Evolutionary conservation across 352 stramenopile genomes (phyloP), one percentile per base, ranked within the genome.

Genomic region (Pythium apleroticum): DNA sequence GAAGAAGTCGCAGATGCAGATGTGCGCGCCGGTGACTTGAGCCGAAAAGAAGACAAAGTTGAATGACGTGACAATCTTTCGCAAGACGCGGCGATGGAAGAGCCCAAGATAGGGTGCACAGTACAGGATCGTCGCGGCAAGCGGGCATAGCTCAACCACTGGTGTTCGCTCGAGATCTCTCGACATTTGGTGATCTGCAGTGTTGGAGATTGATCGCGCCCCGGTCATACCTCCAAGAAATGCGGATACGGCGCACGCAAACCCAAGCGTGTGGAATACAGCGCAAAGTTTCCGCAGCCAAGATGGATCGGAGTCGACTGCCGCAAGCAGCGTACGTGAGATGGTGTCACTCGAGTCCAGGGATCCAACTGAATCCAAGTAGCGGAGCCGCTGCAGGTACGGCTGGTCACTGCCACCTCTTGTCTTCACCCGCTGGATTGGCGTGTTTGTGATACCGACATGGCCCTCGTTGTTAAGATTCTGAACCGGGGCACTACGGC

Each of bases 1-100:
- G 9, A 69, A 58, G 17, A 73, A 65, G 50, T 65, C 66, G 17
- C 60, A 60, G 46, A 66, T 30, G 17, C 54, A 60, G 24, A 65
- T 3, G 27, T 65, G 55, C 2, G 61, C 31, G 17, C 57, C 37
- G n/a, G 61, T 58, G 30, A 73, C 56, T 25, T 73, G 66, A 0
- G 30, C 22, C 43, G 46, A 37, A 19, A 69, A 53, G 41, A 73
- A 73, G 20, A 54, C 27, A 27, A 73, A 73, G 24, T 73, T 57
- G 41, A 73, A 73, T 19, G 60, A 66, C 5, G 25, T 63, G 66
- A 58, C 17, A 22, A 73, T 46, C 20, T 33, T 57, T 14, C 33
- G 22, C 17, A 61, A 30, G 22, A 73, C 20, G n/a, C 39, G 46
- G n/a, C 65, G 65, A 24, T 72, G 65, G 27, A 48, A 57, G 9